Evolutionary conservation across 768 basidiomycete genomes (phyloP).

Genomic region (Dentipellis fragilis): DNA sequence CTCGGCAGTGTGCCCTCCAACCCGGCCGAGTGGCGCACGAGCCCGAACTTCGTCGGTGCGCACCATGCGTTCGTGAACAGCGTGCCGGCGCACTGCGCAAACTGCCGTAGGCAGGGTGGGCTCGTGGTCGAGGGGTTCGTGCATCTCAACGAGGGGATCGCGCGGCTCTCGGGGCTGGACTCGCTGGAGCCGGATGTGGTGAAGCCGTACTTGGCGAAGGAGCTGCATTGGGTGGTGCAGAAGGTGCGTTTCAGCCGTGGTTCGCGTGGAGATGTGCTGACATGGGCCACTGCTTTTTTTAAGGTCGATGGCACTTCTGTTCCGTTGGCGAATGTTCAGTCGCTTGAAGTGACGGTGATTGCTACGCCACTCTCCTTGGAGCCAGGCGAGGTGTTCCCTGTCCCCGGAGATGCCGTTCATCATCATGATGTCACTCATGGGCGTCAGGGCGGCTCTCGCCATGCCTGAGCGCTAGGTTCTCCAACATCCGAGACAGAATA

Average conservation of each 20-base stretch:
- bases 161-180: constrained; percentile 13
- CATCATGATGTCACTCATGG: constrained; percentile 9
- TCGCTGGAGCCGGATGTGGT: constrained; percentile 30
- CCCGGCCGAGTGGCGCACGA: constrained; percentile 25
- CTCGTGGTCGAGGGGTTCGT: constrained; percentile 33
- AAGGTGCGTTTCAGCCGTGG: constrained; percentile 20
- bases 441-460: constrained; percentile 1
- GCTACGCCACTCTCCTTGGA: background rate
- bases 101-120: constrained; percentile 23
- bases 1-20: constrained; percentile 31
- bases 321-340: background rate
- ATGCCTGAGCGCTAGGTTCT: background rate
- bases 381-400: constrained; percentile 6
- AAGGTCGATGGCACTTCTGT: constrained; percentile 4
- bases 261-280: no score
- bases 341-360: constrained; percentile 8
- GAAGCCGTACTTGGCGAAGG: constrained; percentile 28
- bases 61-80: constrained; percentile 34
- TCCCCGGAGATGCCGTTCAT: background rate
- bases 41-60: constrained; percentile 31
- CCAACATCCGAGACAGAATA: no score
- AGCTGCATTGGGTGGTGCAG: constrained; percentile 32
- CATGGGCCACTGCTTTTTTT: no score
- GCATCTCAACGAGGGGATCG: constrained; percentile 29
- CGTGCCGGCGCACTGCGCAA: constrained; percentile 25